A percentile compares a stretch with the other conserved stretches of the same genome.
These are phyloP conservation scores for Penicillium egyptiacum DNA, from an alignment of 495 filamentous ascomycete species.

Conservation along the genomic window DNA sequence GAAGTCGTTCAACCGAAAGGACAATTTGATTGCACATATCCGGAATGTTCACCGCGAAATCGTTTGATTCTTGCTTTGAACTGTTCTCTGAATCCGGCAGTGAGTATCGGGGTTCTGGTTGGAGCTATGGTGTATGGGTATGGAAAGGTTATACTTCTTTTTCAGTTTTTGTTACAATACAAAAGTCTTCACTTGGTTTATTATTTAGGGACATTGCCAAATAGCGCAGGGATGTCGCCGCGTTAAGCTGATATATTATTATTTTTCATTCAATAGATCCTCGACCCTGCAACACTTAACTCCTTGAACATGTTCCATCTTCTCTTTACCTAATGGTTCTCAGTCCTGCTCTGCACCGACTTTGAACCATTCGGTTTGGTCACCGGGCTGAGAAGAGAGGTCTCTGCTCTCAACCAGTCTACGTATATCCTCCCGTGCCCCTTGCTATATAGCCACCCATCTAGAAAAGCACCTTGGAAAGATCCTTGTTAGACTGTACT, in stretches of 20 bases:
- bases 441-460: background rate
- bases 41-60: constrained; percentile 5
- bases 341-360: too few relatives aligned
- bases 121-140: background rate
- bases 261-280: background rate
- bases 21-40: constrained; percentile 20
- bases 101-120: background rate
- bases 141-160: background rate
- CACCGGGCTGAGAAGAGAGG: too few relatives aligned
- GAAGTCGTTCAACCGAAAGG: constrained; percentile 20
- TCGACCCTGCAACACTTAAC: background rate
- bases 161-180: background rate
- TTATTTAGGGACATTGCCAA: background rate
- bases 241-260: background rate
- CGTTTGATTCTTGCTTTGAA: background rate
- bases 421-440: too few relatives aligned
- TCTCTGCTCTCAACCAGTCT: too few relatives aligned
- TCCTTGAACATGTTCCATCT: too few relatives aligned
- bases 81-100: background rate
- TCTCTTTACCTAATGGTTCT: too few relatives aligned
- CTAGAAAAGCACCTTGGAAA: background rate
- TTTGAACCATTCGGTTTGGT: too few relatives aligned
- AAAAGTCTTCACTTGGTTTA: background rate
- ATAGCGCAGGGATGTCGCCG: background rate
- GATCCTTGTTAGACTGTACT: constrained; percentile 43